Conservation (phyloP, 345 rosid genomes). For the Durio zibethinus region DNA sequence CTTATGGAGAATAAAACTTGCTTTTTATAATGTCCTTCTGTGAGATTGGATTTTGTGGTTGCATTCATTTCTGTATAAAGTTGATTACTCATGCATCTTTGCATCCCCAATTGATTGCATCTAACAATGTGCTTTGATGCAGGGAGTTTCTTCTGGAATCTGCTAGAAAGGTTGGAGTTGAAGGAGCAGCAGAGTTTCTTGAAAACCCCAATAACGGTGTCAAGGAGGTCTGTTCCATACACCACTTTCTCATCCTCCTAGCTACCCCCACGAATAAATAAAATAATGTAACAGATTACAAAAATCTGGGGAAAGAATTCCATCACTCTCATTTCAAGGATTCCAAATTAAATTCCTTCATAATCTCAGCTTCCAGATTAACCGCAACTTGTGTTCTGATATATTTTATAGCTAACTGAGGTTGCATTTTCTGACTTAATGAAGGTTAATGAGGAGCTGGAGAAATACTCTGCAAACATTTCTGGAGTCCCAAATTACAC, state of each 20-base stretch:
- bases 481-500: constrained; percentile 76
- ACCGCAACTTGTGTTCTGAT: neutral
- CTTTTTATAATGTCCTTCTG: neutral
- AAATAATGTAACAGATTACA: neutral
- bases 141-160: constrained; percentile 83
- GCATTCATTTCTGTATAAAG: neutral
- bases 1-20: neutral
- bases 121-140: constrained; percentile 16
- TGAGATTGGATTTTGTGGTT: neutral
- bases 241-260: neutral
- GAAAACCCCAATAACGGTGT: constrained; percentile 67
- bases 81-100: neutral
- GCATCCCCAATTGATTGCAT: neutral
- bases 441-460: constrained; percentile 70
- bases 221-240: constrained; percentile 39
- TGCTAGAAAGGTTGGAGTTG: constrained; percentile 66
- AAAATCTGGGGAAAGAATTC: neutral
- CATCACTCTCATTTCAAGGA: neutral
- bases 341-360: neutral
- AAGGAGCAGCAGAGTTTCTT: constrained; percentile 80
- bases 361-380: neutral
- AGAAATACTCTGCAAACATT: constrained; percentile 52
- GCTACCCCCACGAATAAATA: neutral
- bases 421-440: constrained; percentile 7
- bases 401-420: constrained; percentile 10